phyloP scores from a whole-genome alignment of 306 rosid genomes.

The Ammopiptanthus mongolicus region DNA sequence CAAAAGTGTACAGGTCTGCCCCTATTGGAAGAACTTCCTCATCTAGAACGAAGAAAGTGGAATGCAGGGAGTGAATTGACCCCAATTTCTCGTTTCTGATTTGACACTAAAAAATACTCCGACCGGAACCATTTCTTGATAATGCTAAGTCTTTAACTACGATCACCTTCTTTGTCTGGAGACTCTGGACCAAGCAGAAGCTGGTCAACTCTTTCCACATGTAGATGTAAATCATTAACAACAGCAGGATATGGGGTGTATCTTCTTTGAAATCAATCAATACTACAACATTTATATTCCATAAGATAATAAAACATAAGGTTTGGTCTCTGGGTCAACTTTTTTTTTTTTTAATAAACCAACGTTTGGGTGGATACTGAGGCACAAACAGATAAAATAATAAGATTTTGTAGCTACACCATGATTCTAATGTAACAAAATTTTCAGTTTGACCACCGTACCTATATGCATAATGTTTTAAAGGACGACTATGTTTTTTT shows the following conservation, averaged over 20 bases:
- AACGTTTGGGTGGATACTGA: too few relatives aligned
- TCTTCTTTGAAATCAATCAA: conserved; percentile 37
- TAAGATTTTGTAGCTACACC: too few relatives aligned
- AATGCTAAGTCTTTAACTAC: conserved; percentile 70
- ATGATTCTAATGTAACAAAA: too few relatives aligned
- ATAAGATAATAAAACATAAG: too few relatives aligned
- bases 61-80: conserved; percentile 60
- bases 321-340: too few relatives aligned
- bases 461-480: too few relatives aligned
- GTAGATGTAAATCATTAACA: conserved; percentile 50
- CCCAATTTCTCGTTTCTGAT: conserved; percentile 64
- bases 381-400: too few relatives aligned
- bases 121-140: conserved; percentile 56
- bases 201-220: conserved; percentile 47
- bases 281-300: neutral
- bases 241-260: conserved; percentile 20
- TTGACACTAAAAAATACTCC: conserved; percentile 40
- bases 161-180: conserved; percentile 37
- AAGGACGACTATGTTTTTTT: too few relatives aligned
- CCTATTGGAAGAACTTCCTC: conserved; percentile 65
- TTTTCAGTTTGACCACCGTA: too few relatives aligned
- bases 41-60: conserved; percentile 68
- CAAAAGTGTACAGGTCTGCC: conserved; percentile 50
- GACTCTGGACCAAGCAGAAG: conserved; percentile 59
- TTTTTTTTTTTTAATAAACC: too few relatives aligned